phyloP scores from a whole-genome alignment of 148 eudicot species.

The Spergularia marina region DNA sequence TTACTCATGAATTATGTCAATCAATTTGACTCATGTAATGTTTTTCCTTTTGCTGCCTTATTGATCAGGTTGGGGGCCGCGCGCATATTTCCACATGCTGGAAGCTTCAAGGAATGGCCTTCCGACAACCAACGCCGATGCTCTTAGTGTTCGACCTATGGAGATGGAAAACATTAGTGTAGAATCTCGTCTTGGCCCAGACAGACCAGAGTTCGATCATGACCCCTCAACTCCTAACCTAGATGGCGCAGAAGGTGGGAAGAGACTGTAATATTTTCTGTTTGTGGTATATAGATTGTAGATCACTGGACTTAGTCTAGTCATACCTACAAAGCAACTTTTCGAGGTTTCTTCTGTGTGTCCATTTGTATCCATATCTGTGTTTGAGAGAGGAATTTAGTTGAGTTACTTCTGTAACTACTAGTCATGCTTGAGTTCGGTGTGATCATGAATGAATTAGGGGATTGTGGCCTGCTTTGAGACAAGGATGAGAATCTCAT shows the following conservation, averaged over 20 bases:
- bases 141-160: conserved; percentile 34
- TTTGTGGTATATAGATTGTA: conserved; percentile 15
- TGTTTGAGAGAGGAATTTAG: neutral
- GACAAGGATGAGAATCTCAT: no score
- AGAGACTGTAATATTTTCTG: conserved; percentile 26
- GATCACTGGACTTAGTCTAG: conserved; percentile 4
- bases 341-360: neutral
- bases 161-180: conserved; percentile 38
- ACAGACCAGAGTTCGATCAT: conserved; percentile 25
- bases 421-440: neutral
- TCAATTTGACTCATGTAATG: neutral
- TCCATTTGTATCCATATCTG: neutral
- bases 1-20: neutral
- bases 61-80: conserved; percentile 84
- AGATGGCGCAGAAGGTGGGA: conserved; percentile 42
- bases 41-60: conserved; percentile 2
- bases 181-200: conserved; percentile 24
- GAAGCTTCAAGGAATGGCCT: conserved; percentile 46
- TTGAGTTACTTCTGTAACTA: no score
- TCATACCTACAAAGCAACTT: neutral
- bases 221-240: conserved; percentile 36
- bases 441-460: no score
- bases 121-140: conserved; percentile 20
- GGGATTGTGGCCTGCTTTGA: no score
- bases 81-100: conserved; percentile 67